These are phyloP conservation scores for Microascus cirrosus DNA, from an alignment of 2,329 filamentous ascomycete species.

Conservation along the genomic window DNA sequence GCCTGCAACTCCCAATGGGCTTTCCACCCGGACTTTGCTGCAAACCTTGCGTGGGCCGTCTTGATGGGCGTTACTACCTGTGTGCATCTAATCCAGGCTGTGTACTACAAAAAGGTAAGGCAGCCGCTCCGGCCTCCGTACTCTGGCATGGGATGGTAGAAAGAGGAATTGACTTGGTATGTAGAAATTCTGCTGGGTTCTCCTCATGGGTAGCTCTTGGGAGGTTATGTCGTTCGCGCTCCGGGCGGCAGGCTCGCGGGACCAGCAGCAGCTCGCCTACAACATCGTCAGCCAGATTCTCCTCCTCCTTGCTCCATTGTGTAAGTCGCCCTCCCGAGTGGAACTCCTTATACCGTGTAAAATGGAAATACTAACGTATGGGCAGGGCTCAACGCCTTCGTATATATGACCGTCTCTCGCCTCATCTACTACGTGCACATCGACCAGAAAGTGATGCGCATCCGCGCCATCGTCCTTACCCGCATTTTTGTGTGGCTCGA, in stretches of 20 bases:
- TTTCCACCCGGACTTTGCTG: constrained; percentile 20
- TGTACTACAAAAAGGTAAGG: constrained; percentile 18
- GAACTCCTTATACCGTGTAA: background rate
- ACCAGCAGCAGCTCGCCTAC: constrained; percentile 24
- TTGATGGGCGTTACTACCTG: constrained; percentile 17
- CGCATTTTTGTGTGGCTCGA: constrained; percentile 35
- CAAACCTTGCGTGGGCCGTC: constrained; percentile 19
- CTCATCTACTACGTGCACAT: constrained; percentile 26
- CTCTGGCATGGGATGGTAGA: background rate
- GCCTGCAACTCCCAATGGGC: constrained; percentile 20
- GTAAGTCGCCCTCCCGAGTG: constrained; percentile 11
- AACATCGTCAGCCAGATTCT: constrained; percentile 20
- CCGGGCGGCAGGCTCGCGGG: constrained; percentile 19
- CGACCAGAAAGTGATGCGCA: constrained; percentile 21
- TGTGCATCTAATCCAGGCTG: constrained; percentile 16
- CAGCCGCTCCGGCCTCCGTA: background rate
- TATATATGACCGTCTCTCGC: constrained; percentile 30
- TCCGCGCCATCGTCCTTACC: constrained; percentile 25
- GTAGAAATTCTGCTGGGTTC: constrained; percentile 23
- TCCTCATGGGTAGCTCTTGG: constrained; percentile 26
- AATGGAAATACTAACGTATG: background rate
- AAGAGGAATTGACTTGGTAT: background rate
- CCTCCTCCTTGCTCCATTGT: constrained; percentile 29
- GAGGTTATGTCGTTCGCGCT: constrained; percentile 26
- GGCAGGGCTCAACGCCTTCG: constrained; percentile 29